Percentiles rank a stretch among this genome's conserved stretches.
These are phyloP conservation scores for Triticum timopheevii DNA, from an alignment of 176 grass and related monocot genomes.

Conservation along the genomic window DNA sequence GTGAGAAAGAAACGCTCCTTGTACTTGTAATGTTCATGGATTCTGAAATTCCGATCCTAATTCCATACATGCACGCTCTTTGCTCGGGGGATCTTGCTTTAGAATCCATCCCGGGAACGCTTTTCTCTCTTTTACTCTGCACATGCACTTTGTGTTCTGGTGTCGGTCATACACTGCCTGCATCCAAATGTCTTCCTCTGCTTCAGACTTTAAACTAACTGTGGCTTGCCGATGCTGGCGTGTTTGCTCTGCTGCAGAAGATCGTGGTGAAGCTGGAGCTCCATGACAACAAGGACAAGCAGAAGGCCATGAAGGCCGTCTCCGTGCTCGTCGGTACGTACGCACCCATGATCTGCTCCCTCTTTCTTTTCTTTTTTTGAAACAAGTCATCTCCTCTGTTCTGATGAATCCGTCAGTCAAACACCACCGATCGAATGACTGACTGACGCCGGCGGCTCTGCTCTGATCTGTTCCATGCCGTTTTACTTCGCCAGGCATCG, in stretches of 20 bases:
- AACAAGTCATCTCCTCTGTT: too few relatives aligned
- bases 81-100: neutral
- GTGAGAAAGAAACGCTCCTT: neutral
- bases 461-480: neutral
- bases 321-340: conserved; percentile 58
- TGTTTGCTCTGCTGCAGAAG: conserved; percentile 50
- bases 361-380: too few relatives aligned
- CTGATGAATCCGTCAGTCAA: too few relatives aligned
- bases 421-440: neutral
- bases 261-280: conserved; percentile 75
- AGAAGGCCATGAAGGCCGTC: conserved; percentile 88
- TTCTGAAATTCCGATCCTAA: neutral
- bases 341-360: neutral
- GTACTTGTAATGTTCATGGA: neutral
- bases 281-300: conserved; percentile 89
- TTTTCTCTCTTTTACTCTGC: neutral
- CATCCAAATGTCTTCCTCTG: neutral
- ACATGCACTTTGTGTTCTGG: neutral
- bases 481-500: conserved; percentile 52
- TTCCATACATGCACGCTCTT: neutral
- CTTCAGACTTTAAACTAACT: neutral
- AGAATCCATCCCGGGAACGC: neutral
- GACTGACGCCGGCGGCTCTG: neutral
- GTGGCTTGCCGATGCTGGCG: neutral
- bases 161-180: neutral